phyloP scores from a whole-genome alignment of 2,329 filamentous ascomycete genomes.

The Claviceps quebecensis region DNA sequence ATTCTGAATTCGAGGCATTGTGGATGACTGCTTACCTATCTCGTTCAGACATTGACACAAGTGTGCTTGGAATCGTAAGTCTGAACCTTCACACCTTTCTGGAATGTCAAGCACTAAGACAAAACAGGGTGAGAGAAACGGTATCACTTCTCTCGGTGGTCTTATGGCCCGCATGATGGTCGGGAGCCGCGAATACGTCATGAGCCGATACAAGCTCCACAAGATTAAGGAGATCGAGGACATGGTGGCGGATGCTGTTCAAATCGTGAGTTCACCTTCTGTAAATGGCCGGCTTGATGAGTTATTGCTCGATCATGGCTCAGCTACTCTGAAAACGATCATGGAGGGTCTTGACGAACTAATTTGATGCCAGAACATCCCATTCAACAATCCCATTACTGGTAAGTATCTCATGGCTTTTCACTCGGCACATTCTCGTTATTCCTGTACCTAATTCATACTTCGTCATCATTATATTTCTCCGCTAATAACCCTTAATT shows the following conservation, averaged over 20 bases:
- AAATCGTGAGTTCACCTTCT: constrained; percentile 3
- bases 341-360: background rate
- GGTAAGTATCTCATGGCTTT: constrained; percentile 6
- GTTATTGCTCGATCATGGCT: background rate
- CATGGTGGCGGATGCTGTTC: constrained; percentile 44
- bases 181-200: constrained; percentile 8
- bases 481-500: background rate
- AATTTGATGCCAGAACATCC: constrained; percentile 8
- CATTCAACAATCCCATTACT: constrained; percentile 19
- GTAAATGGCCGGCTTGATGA: too few species aligned
- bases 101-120: background rate
- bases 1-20: too few species aligned
- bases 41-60: constrained; percentile 5
- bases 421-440: too few species aligned
- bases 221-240: constrained; percentile 80
- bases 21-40: background rate
- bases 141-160: constrained; percentile 8
- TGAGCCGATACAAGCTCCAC: constrained; percentile 55
- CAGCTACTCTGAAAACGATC: background rate
- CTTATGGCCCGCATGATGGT: constrained; percentile 22
- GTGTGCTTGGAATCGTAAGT: constrained; percentile 5
- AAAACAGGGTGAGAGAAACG: constrained; percentile 6
- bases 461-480: too few species aligned
- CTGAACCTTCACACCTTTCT: background rate
- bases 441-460: background rate